A percentile compares a stretch with the other conserved stretches of the same genome.
Evolutionary conservation across 164 flowering plant species (phyloP).

Genomic region (Nymphaea thermarum): DNA sequence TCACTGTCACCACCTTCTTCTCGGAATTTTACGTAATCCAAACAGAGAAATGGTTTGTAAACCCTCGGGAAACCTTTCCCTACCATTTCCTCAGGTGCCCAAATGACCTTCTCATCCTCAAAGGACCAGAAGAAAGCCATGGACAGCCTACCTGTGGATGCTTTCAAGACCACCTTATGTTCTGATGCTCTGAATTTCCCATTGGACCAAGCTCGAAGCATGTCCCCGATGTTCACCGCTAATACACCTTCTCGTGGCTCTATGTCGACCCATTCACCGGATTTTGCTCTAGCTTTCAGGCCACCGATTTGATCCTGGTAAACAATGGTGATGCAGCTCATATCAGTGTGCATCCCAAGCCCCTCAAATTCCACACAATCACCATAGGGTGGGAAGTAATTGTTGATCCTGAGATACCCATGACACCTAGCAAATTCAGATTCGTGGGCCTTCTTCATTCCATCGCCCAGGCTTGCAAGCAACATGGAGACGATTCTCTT

Average conservation of each 20-base stretch:
- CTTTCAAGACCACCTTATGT: conserved; percentile 64
- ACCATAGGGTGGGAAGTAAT: conserved; percentile 47
- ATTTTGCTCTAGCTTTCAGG: conserved; percentile 72
- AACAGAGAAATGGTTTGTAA: conserved; percentile 54
- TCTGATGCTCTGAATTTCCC: conserved; percentile 70
- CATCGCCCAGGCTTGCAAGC: conserved; percentile 44
- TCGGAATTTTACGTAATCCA: conserved; percentile 62
- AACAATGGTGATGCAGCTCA: conserved; percentile 80
- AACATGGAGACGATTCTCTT: conserved; percentile 30
- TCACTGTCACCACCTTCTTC: conserved; percentile 46
- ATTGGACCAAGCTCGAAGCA: conserved; percentile 94
- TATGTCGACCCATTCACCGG: conserved; percentile 73
- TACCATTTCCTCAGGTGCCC: conserved; percentile 66
- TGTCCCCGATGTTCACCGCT: conserved; percentile 76
- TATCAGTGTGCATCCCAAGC: conserved; percentile 91
- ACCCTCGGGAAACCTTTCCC: conserved; percentile 43
- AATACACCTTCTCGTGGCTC: conserved; percentile 48
- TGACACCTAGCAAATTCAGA: conserved; percentile 54
- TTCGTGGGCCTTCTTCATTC: conserved; percentile 25
- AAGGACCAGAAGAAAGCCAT: conserved; percentile 91
- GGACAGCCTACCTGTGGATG: conserved; percentile 32
- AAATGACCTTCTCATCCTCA: conserved; percentile 69
- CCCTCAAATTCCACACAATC: conserved; percentile 34
- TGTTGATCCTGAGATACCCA: conserved; percentile 70
- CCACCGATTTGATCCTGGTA: conserved; percentile 77